Evolutionary conservation across 1,139 yeast species (phyloP), one percentile per base, ranked within the genome.

Genomic region (Kodamaea plutei): DNA sequence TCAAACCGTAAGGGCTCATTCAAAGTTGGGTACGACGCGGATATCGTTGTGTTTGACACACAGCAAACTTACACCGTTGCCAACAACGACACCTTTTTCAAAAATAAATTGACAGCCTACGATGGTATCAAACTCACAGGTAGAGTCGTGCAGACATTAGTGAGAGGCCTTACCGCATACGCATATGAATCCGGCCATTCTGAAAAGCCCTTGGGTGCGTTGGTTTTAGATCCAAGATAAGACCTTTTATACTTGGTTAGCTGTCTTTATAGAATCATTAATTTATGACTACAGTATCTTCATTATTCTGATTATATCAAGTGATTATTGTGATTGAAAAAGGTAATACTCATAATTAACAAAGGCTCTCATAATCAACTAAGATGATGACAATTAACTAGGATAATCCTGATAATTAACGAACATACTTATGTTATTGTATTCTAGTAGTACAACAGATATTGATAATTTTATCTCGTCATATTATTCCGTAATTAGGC

Each of bases 61-160:
- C 62, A 67, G 8, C 68, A 65, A 8, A 54, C 52, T 28, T 82
- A 81, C 54, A 55, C 55, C 3, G 72, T 88, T 27, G 65, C 67
- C 11, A 82, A 84, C 54, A 62, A 68, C 16, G 67, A 73, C 33
- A 71, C 85, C 19, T 75, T 58, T 44, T 89, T 84, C 66, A 88
- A 85, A 48, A 88, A 89, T 61, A 88, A 88, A 54, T 58, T 87
- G 37, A 83, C 95, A 2, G 95, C 96, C 0, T 89, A 85, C 53
- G 69, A 84, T 47, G 94, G 94, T 4, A 67, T 66, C 58, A 55
- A 64, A 33, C 67, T 88, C 34, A 61, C 58, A 30, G 96, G 97
- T 13, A 68, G 78, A 39, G 94, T 88, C 4, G 61, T 75, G 33
- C 88, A 82, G 53, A 87, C 96, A 1, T 63, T 84, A 30, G 69